Base-by-base conservation (phyloP, 192 early-diverging fungal genomes). In the Entomortierella chlamydospora region DNA sequence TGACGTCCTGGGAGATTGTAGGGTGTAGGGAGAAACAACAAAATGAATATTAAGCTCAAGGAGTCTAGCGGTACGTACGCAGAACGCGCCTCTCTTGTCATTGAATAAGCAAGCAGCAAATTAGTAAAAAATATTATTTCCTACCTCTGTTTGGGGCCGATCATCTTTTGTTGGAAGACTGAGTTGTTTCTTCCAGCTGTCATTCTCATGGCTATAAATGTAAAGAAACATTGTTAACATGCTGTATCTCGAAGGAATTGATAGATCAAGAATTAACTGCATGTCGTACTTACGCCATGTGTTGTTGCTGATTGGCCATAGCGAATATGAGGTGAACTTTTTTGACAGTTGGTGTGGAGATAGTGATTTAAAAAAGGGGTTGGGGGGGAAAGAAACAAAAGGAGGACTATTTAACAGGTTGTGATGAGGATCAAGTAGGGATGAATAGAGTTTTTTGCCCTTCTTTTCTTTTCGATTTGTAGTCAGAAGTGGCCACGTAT, bases 141-240 rank as follows among this genome's bases (percentile, higher is more conserved):
- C n/a, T 55, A 86, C 87, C 73, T 94, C 93, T 57, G 97, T 99
- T 84, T 99, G 93, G 20, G 95, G 95, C 43, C 98, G 90, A 59
- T 79, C 85, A 84, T 99, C 97, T 86, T 93, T 95, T 81, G 88
- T 71, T 17, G 97, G 97, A 54, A 92, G 85, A 37, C 80, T 83
- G 51, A 97, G 84, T 61, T 87, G 79, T 61, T 89, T 88, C 72
- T 94, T 95, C 94, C 94, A 95, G 61, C 85, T 86, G 60, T 89
- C 90, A 43, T 83, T 84, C 62, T 90, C 89, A 61, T 88, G 87
- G 53, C 88, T 88, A 82, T 30, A 53, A 61, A 61, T 61, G 15
- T 25, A 34, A 30, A 26, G 28, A 63, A 30, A 60, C 31, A 65
- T 28, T 10, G 43, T 11, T 41, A 3, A 34, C n/a, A n/a, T n/a